Evolutionary conservation across 2,329 filamentous ascomycete species (phyloP).

Genomic region (Monilinia fructigena): DNA sequence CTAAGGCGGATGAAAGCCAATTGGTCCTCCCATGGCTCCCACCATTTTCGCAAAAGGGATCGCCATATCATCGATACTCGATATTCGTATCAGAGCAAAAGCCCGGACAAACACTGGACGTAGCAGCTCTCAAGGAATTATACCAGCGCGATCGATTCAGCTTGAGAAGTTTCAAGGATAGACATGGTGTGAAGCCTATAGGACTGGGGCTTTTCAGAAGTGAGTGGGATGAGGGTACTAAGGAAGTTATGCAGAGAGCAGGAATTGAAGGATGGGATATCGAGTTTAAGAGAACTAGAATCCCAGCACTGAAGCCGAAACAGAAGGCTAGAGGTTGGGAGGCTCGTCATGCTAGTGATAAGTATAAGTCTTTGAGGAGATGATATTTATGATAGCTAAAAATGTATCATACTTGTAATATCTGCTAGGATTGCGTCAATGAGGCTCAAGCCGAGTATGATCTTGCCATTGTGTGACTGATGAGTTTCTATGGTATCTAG

Average conservation of each 20-base stretch:
- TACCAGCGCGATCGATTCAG: slow-evolving; percentile 67
- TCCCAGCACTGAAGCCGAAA: slow-evolving; percentile 64
- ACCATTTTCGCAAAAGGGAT: slow-evolving; percentile 83
- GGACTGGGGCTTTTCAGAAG: slow-evolving; percentile 86
- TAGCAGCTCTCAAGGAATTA: slow-evolving; percentile 54
- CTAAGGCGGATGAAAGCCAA: slow-evolving; percentile 59
- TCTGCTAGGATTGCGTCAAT: not conserved
- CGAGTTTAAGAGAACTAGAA: slow-evolving; percentile 78
- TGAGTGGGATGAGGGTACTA: slow-evolving; percentile 84
- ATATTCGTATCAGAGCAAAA: slow-evolving; percentile 82
- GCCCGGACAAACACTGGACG: slow-evolving; percentile 57
- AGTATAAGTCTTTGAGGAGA: slow-evolving; percentile 53
- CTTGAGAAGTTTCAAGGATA: slow-evolving; percentile 71
- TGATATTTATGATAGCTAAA: slow-evolving; percentile 22
- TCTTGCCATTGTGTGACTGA: not conserved
- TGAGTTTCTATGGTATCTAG: not conserved
- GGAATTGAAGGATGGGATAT: slow-evolving; percentile 73
- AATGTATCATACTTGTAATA: slow-evolving; percentile 25
- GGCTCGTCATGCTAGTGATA: slow-evolving; percentile 62
- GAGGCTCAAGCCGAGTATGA: slow-evolving; percentile 3
- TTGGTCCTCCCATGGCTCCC: slow-evolving; percentile 79
- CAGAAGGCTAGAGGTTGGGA: slow-evolving; percentile 65
- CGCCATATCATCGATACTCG: slow-evolving; percentile 84
- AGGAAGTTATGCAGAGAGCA: slow-evolving; percentile 80
- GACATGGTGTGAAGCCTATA: slow-evolving; percentile 67